Evolutionary conservation across 495 filamentous ascomycete species (phyloP).

Genomic region (Jackrogersella minutella): DNA sequence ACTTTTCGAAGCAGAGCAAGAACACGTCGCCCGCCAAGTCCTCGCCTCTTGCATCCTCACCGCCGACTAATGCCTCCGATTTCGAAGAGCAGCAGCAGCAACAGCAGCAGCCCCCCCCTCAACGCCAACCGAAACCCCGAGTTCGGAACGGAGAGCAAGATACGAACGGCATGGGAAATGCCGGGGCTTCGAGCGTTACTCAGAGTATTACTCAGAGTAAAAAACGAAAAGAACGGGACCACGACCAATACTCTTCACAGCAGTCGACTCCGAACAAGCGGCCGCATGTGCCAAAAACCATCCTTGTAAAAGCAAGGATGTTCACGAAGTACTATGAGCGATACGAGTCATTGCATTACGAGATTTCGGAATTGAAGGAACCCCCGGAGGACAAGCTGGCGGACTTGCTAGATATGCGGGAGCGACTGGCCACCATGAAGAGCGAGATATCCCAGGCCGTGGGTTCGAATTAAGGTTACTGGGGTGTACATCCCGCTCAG

Average conservation of each 20-base stretch:
- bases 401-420: conserved; percentile 67
- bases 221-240: conserved; percentile 52
- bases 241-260: conserved; percentile 37
- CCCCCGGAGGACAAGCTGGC: conserved; percentile 65
- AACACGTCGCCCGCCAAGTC: conserved; percentile 72
- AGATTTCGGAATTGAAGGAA: conserved; percentile 60
- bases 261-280: conserved; percentile 49
- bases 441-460: conserved; percentile 66
- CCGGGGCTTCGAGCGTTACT: no score
- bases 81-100: conserved; percentile 49
- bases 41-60: conserved; percentile 77
- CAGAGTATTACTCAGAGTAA: conserved; percentile 35
- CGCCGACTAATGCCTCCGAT: conserved; percentile 77
- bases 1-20: conserved; percentile 50
- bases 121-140: conserved; percentile 44
- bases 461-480: conserved; percentile 39
- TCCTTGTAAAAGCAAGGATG: conserved; percentile 62
- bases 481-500: background rate
- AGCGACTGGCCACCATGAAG: conserved; percentile 68
- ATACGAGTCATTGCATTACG: conserved; percentile 68
- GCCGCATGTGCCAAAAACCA: conserved; percentile 46
- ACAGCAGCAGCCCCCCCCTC: conserved; percentile 38
- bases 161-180: conserved; percentile 30
- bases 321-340: conserved; percentile 70
- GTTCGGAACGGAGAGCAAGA: conserved; percentile 32